Evolutionary conservation across 1,284 basidiomycete species (phyloP).

Genomic region (Pascua guehoae): DNA sequence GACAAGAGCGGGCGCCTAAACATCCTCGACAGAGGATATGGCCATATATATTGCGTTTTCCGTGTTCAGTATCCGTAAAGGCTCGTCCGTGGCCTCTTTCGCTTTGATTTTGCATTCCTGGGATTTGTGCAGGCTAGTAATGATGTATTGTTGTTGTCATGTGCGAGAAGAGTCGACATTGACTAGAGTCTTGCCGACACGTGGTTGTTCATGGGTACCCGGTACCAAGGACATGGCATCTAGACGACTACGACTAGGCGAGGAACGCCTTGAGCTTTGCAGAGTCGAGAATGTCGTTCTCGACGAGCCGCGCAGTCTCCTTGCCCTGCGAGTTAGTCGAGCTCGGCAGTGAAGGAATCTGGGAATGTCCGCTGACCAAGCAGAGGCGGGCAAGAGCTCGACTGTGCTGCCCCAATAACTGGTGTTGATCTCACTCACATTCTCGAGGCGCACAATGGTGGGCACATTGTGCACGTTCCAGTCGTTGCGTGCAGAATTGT

Average conservation of each 20-base stretch:
- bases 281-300: conserved; percentile 54
- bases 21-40: neutral
- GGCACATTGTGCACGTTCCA: conserved; percentile 67
- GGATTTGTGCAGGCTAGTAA: no score
- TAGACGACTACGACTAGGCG: neutral
- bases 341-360: neutral
- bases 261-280: conserved; percentile 29
- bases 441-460: conserved; percentile 65
- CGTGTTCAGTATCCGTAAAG: neutral
- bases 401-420: neutral
- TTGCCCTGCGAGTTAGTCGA: conserved; percentile 51
- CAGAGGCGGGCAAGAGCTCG: neutral
- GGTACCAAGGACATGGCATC: no score
- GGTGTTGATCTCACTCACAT: conserved; percentile 55
- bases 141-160: no score
- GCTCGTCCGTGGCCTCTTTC: neutral
- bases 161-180: no score
- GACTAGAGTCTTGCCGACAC: no score
- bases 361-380: neutral
- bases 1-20: neutral
- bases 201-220: no score
- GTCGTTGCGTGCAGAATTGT: conserved; percentile 61
- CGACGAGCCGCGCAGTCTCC: conserved; percentile 60
- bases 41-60: neutral
- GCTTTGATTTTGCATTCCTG: neutral